These are phyloP conservation scores for Kuraishia capsulata DNA, from an alignment of 805 yeast species.

Conservation along the genomic window DNA sequence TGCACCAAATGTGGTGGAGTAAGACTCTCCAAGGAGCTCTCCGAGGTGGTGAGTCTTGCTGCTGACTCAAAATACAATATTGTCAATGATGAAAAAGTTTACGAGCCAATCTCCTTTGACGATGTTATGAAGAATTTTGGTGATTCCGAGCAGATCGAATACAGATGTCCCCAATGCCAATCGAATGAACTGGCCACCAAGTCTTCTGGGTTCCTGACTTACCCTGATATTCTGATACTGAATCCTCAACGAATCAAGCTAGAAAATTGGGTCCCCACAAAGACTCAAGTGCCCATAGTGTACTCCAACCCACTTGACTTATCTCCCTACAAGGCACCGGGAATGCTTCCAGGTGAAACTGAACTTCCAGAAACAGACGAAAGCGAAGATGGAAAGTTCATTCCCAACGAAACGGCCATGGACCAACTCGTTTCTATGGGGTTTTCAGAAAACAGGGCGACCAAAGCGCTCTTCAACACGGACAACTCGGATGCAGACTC, in stretches of 20 bases:
- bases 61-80: conserved; percentile 27
- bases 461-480: conserved; percentile 62
- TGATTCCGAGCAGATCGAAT: conserved; percentile 49
- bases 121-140: conserved; percentile 38
- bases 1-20: conserved; percentile 53
- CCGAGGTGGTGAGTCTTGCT: conserved; percentile 53
- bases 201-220: conserved; percentile 42
- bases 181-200: conserved; percentile 26
- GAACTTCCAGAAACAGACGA: conserved; percentile 28
- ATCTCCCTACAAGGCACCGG: conserved; percentile 28
- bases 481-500: conserved; percentile 57
- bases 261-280: conserved; percentile 85
- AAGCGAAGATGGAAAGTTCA: conserved; percentile 23
- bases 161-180: conserved; percentile 50
- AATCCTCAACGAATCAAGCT: conserved; percentile 75
- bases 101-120: conserved; percentile 37
- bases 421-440: conserved; percentile 71
- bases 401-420: conserved; percentile 48
- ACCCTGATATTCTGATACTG: conserved; percentile 63
- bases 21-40: conserved; percentile 41
- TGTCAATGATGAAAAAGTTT: conserved; percentile 36
- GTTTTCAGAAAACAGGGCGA: conserved; percentile 60
- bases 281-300: conserved; percentile 63
- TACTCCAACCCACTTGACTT: conserved; percentile 41
- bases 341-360: conserved; percentile 29